These are phyloP conservation scores for Phanerochaete carnosa DNA, from an alignment of 768 basidiomycete genomes.

Conservation along the genomic window DNA sequence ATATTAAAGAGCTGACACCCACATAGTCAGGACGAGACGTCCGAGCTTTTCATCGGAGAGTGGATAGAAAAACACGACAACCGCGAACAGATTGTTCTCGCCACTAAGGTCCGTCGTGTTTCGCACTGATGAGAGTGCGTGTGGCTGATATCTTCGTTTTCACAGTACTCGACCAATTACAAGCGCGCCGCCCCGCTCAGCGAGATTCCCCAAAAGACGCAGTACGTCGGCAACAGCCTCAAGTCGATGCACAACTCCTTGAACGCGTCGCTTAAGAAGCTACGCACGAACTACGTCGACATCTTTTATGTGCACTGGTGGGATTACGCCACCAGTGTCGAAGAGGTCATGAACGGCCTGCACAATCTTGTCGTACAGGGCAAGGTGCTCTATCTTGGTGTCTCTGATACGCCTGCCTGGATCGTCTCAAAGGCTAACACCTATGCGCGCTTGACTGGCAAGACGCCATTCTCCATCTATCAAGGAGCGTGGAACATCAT, in stretches of 20 bases:
- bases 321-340: conserved; percentile 39
- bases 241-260: conserved; percentile 32
- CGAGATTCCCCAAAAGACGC: conserved; percentile 28
- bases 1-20: not conserved
- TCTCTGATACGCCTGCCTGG: conserved; percentile 34
- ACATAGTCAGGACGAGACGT: conserved; percentile 31
- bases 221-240: conserved; percentile 40
- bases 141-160: not conserved
- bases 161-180: conserved; percentile 26
- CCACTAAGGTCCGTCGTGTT: conserved; percentile 20
- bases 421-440: conserved; percentile 34
- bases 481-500: conserved; percentile 32
- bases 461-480: conserved; percentile 42
- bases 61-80: conserved; percentile 36
- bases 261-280: conserved; percentile 39
- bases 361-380: conserved; percentile 36
- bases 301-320: conserved; percentile 52
- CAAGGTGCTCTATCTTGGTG: conserved; percentile 37
- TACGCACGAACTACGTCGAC: conserved; percentile 57
- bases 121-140: not conserved
- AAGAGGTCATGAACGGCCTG: conserved; percentile 40
- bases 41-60: conserved; percentile 38
- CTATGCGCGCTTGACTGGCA: conserved; percentile 33
- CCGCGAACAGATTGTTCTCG: conserved; percentile 35
- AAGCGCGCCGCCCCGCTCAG: conserved; percentile 12